Base-by-base conservation (phyloP, 2,329 filamentous ascomycete species). In the Raffaelea arxii region DNA sequence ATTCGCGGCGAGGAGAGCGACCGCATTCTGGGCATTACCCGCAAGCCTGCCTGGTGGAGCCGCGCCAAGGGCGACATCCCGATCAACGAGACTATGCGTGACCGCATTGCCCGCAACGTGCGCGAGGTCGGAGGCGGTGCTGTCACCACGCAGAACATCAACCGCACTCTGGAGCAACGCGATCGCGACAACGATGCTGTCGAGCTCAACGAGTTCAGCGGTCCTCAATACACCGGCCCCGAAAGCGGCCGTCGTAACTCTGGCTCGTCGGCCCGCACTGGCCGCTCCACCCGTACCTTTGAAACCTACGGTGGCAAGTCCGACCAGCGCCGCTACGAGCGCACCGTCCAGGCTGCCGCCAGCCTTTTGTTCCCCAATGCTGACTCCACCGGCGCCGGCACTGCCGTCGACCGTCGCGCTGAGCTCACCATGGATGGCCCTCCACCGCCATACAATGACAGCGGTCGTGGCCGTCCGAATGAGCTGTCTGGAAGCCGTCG, bases 11-110 rank as follows among this genome's bases (percentile, higher is more conserved):
- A 67, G 4, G 62, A 67, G 22, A 62, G 74, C 18, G 78, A 86
- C 57, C 69, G 67, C 6, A 78, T 82, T 45, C 70, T 86, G 10
- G 80, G 80, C 44, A 62, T 82, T 44, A 66, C 72, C 10, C 65
- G 69, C 44, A 81, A 79, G 58, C 82, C 82, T 0, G 70, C 71
- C 6, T 86, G 82, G 82, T 86, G 82, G 82, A 68, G 66, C 18
- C 70, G 75, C 37, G 58, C 71, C 38, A 67, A 70, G 38, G 69
- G 68, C 41, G 68, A 75, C 7, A 44, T 40, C 7, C 60, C 65
- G 42, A 57, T 65, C 24, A 60, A 63, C 46, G 58, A 62, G 46
- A 59, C 56, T 42, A 66, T 78, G 63, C 69, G 71, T 42, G 75
- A 78, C 50, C 69, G 68, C 49, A 71, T 79, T 38, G 60, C 68